phyloP scores from a whole-genome alignment of 805 yeast genomes.

The Saccharomycopsis babjevae region DNA sequence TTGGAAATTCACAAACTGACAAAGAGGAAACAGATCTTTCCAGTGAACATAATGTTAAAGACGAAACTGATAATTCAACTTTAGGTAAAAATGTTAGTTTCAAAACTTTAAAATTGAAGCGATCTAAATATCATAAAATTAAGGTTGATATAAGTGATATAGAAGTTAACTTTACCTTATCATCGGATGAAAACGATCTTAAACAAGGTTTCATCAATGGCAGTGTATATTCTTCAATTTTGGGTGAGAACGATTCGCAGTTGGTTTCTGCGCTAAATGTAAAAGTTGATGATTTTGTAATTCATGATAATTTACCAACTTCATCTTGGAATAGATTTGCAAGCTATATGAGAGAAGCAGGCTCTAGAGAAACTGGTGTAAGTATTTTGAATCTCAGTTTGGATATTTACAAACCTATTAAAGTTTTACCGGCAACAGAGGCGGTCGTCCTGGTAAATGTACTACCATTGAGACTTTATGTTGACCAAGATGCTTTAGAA shows the following conservation, averaged over 20 bases:
- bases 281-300: conserved; percentile 42
- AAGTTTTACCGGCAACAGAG: conserved; percentile 59
- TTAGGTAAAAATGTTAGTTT: conserved; percentile 22
- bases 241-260: conserved; percentile 29
- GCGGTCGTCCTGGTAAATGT: conserved; percentile 40
- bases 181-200: conserved; percentile 27
- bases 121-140: conserved; percentile 56
- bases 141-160: conserved; percentile 46
- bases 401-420: conserved; percentile 54
- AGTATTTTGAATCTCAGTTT: conserved; percentile 48
- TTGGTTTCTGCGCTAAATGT: conserved; percentile 40
- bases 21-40: background rate
- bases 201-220: background rate
- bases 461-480: conserved; percentile 69
- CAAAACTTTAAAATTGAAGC: conserved; percentile 45
- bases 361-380: conserved; percentile 59
- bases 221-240: background rate
- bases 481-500: conserved; percentile 90
- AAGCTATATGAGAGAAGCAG: conserved; percentile 57
- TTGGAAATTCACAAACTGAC: conserved; percentile 21
- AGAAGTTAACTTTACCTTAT: conserved; percentile 34
- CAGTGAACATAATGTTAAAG: background rate
- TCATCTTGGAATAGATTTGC: conserved; percentile 88
- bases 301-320: conserved; percentile 69
- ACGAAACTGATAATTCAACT: conserved; percentile 17